These are phyloP conservation scores for Alloascoidea hylecoeti DNA, from an alignment of 805 yeast species.

Conservation along the genomic window DNA sequence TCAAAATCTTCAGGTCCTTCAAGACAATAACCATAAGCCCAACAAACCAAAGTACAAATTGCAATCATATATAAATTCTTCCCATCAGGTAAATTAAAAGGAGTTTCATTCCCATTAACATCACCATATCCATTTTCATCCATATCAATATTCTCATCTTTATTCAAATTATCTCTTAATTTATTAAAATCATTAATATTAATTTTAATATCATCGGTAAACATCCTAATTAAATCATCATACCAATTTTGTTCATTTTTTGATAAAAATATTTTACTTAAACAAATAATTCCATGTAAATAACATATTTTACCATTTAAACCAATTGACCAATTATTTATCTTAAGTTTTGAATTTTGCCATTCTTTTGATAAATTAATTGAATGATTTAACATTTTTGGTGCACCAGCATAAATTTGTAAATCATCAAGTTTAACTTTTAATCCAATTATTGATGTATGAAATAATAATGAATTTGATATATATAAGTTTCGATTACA, in stretches of 20 bases:
- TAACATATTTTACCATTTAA: conserved; percentile 35
- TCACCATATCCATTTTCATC: conserved; percentile 7
- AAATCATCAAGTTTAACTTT: conserved; percentile 68
- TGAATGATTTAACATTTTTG: conserved; percentile 60
- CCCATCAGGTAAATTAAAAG: conserved; percentile 12
- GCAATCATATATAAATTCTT: conserved; percentile 16
- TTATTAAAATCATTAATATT: conserved; percentile 32
- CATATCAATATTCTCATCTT: conserved; percentile 10
- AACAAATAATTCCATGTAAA: conserved; percentile 44
- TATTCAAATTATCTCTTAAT: conserved; percentile 6
- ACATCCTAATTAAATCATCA: conserved; percentile 7
- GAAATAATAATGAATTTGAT: conserved; percentile 54
- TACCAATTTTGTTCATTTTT: conserved; percentile 32
- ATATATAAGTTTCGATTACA: conserved; percentile 26
- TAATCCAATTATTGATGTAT: conserved; percentile 58
- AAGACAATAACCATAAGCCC: conserved; percentile 16
- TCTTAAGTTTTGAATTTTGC: conserved; percentile 30
- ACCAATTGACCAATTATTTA: conserved; percentile 36
- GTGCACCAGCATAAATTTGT: conserved; percentile 70
- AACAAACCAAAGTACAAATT: conserved; percentile 14
- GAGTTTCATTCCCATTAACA: conserved; percentile 8
- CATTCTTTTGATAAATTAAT: conserved; percentile 38
- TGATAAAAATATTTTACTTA: conserved; percentile 43
- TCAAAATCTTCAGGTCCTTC: conserved; percentile 16
- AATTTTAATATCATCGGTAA: conserved; percentile 31